Percentiles rank a stretch among this genome's conserved stretches.
phyloP scores from a whole-genome alignment of 768 basidiomycete species.

The Russula dissimulans region DNA sequence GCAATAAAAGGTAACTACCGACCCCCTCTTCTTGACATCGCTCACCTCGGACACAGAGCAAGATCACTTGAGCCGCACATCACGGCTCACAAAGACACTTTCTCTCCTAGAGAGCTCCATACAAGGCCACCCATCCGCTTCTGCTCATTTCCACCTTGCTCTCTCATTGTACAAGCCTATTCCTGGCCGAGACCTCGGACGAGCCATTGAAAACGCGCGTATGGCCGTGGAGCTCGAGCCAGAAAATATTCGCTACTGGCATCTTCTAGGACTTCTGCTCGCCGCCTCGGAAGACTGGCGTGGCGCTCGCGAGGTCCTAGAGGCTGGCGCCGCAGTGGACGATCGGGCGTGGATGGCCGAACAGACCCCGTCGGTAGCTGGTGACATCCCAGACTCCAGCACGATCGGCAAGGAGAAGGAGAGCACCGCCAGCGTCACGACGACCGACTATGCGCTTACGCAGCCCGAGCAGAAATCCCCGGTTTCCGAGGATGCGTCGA shows the following conservation, averaged over 20 bases:
- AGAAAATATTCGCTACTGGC: constrained; percentile 70
- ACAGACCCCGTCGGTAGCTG: background rate
- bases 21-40: background rate
- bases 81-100: constrained; percentile 50
- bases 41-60: constrained; percentile 39
- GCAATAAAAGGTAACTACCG: constrained; percentile 51
- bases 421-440: background rate
- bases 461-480: background rate
- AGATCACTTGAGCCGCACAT: constrained; percentile 51
- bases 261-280: constrained; percentile 78
- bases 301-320: constrained; percentile 66
- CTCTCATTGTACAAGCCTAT: constrained; percentile 60
- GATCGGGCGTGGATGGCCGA: constrained; percentile 30
- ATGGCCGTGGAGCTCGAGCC: constrained; percentile 64
- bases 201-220: constrained; percentile 59
- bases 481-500: constrained; percentile 4
- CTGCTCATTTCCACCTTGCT: constrained; percentile 73
- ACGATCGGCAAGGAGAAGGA: constrained; percentile 2
- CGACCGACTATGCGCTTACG: background rate
- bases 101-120: constrained; percentile 41
- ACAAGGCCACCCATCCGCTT: constrained; percentile 39
- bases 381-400: background rate
- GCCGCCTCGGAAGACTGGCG: constrained; percentile 71
- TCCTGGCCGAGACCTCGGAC: constrained; percentile 52
- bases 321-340: constrained; percentile 58